Evolutionary conservation across 148 eudicot species (phyloP), one percentile per base, ranked within the genome.

Genomic region (Heliamphora exappendiculata): DNA sequence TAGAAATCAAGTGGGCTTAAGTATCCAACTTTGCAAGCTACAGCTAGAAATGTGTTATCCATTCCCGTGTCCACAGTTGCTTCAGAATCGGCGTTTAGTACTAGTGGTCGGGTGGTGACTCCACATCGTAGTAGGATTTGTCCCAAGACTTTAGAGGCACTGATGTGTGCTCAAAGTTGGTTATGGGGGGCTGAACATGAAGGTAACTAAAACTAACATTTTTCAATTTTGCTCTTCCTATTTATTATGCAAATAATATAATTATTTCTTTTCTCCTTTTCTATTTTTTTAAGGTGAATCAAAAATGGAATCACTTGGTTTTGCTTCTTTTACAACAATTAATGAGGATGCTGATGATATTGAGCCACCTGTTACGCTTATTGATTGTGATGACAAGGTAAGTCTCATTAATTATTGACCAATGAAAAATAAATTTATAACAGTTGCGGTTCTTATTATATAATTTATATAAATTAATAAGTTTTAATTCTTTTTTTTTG

Each of bases 11-110:
- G 10, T 59, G 64, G 64, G 24, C 28, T 12, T 14, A 24, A 28
- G 64, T 59, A 59, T 14, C 64, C 64, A 14, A 59, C 64, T 59
- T 59, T 59, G 64, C 29, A 59, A 59, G 64, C 64, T 33, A 58
- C 28, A 58, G 63, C 63, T 9, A 58, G 28, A 17, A 33, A 58
- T 58, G 33, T 58, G 4, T 58, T 58, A 33, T 29, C 64, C 64
- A 28, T 28, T 24, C 33, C 64, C 16, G 34, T 59, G 13, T 59
- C 64, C 28, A 59, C 64, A 24, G 64, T 26, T 26, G 33, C 64
- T 24, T 59, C 64, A 2, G 19, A 11, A 33, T 31, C 64, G 24
- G 64, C 64, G 17, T 59, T 59, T 59, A 59, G 64, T 10, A 24
- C 64, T 28, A 59, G 64, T 1, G 19, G 64, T 26, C 11, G 34